Base-by-base conservation (phyloP, 2,329 filamentous ascomycete species). In the Alternaria triticina region DNA sequence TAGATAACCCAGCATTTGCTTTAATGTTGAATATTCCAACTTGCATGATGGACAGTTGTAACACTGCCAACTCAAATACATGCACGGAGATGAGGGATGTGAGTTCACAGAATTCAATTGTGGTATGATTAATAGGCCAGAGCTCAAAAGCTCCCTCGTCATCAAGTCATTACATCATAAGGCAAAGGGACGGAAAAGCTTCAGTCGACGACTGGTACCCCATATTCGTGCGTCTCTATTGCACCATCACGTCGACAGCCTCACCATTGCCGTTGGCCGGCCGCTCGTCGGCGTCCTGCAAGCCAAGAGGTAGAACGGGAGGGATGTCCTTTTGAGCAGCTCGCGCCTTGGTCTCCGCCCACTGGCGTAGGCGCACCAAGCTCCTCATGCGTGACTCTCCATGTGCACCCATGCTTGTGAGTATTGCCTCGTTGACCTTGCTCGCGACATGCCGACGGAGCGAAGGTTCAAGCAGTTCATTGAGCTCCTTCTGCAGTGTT, bases 401-500 rank as follows among this genome's bases (percentile, higher is more conserved):
- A 65, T 89, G 86, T 70, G 89, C 85, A 22, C 90, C 90, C 76
- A 94, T 90, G 54, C 87, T 89, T 59, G 87, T 85, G 25, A 98
- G 83, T 57, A 99, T 93, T 11, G 94, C 93, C 79, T 94, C 90
- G 77, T 99, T 99, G 57, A 99, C 96, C 70, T 87, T 87, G 65
- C 90, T 90, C 5, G 96, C 96, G n/a, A 97, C 94, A 46, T 90
- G 88, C 70, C 90, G 89, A 65, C 96, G 89, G 47, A 98, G 85
- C 51, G 89, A 87, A 3, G 94, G 92, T 69, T 97, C 87, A 17
- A 99, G 83, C 27, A 99, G 84, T 50, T 88, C 88, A 40, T 90
- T 89, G 30, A 97, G 84, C 52, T 92, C 89, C 3, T 92, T 89
- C 47, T 92, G 88, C 40, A 97, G 86, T 56, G 88, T 90, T 57